A percentile compares a stretch with the other conserved stretches of the same genome.
phyloP scores from a whole-genome alignment of 2,329 filamentous ascomycete species.

The Claviceps digitariae region DNA sequence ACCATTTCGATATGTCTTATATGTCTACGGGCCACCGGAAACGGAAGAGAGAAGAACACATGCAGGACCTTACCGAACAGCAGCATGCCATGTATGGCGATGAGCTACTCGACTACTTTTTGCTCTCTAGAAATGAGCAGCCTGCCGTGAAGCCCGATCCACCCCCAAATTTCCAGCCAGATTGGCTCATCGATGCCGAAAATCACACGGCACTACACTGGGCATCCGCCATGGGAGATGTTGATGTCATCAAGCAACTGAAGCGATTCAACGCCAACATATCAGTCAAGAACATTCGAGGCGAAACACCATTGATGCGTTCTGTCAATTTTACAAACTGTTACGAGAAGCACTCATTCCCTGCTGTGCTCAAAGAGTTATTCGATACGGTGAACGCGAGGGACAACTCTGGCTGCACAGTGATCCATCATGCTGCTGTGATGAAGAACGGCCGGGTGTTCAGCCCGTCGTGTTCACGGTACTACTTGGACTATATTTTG shows the following conservation, averaged over 20 bases:
- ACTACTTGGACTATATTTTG: slow-evolving; percentile 85
- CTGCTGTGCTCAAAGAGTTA: slow-evolving; percentile 68
- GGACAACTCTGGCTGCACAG: slow-evolving; percentile 71
- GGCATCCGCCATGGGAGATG: slow-evolving; percentile 94
- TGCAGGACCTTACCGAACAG: slow-evolving; percentile 57
- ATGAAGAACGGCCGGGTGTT: slow-evolving; percentile 70
- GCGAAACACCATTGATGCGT: slow-evolving; percentile 88
- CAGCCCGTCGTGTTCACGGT: slow-evolving; percentile 78
- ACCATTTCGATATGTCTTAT: slow-evolving; percentile 58
- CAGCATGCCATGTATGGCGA: slow-evolving; percentile 87
- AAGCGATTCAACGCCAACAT: slow-evolving; percentile 67
- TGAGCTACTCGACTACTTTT: slow-evolving; percentile 89
- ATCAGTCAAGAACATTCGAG: slow-evolving; percentile 54
- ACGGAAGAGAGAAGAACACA: slow-evolving; percentile 57
- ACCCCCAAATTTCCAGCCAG: slow-evolving; percentile 73
- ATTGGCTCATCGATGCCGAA: slow-evolving; percentile 87
- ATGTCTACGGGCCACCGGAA: slow-evolving; percentile 51
- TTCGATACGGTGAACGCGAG: slow-evolving; percentile 67
- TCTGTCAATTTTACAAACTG: slow-evolving; percentile 95
- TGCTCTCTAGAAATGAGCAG: slow-evolving; percentile 69
- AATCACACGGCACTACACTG: slow-evolving; percentile 90
- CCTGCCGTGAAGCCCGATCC: slow-evolving; percentile 61
- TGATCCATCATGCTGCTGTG: slow-evolving; percentile 87
- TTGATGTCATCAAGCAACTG: slow-evolving; percentile 80
- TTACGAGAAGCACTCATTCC: slow-evolving; percentile 85